Conservation (phyloP, 2,329 filamentous ascomycete species). For the Verticillium dahliae region DNA sequence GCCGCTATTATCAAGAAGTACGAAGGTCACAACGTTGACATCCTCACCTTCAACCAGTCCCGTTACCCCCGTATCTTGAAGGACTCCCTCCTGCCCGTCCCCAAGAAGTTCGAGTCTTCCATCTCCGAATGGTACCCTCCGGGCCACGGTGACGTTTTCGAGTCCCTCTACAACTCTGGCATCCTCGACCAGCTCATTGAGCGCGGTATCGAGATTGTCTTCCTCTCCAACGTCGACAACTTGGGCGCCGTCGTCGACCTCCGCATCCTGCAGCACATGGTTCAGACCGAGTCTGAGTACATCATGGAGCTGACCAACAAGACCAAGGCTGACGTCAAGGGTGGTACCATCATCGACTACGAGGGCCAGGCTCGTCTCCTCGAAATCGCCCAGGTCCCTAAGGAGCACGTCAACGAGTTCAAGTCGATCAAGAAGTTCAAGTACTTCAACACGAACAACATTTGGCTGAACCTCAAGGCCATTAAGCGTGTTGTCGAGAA, state of each 20-base stretch:
- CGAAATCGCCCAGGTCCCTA: constrained; percentile 98
- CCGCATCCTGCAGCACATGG: constrained; percentile 98
- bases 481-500: constrained; percentile 99
- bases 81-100: constrained; percentile 93
- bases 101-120: constrained; percentile 79
- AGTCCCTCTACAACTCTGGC: constrained; percentile 98
- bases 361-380: constrained; percentile 94
- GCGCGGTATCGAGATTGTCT: constrained; percentile 93
- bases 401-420: constrained; percentile 99
- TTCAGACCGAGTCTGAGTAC: constrained; percentile 94
- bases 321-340: constrained; percentile 99
- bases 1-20: constrained; percentile 99
- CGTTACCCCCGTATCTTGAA: constrained; percentile 96
- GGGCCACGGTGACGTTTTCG: constrained; percentile 98
- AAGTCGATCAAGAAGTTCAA: constrained; percentile 99
- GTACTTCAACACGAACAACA: constrained; percentile 99
- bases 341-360: constrained; percentile 99
- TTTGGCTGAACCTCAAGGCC: constrained; percentile 97
- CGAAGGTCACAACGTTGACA: constrained; percentile 99
- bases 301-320: constrained; percentile 99
- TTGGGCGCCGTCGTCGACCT: constrained; percentile 95
- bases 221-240: constrained; percentile 99
- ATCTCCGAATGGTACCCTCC: constrained; percentile 98
- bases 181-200: constrained; percentile 94
- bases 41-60: constrained; percentile 98